Conservation (phyloP, 306 rosid genomes). For the Prunus campanulata region DNA sequence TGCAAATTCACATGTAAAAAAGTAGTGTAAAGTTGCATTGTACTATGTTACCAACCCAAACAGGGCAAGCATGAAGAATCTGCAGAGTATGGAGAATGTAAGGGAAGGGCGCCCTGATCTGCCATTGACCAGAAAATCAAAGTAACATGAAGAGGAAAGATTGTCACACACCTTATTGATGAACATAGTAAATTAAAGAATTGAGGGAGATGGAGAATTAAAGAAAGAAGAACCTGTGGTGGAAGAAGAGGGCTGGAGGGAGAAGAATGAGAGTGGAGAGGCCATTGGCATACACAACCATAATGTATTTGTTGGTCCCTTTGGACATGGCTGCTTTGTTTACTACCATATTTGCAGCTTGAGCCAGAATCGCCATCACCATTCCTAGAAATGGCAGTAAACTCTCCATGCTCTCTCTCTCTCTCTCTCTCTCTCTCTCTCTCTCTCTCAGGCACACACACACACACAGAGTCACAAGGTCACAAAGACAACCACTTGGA, state of each 20-base stretch:
- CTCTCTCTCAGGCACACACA: too few species aligned
- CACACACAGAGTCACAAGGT: too few species aligned
- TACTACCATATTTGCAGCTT: conserved; percentile 27
- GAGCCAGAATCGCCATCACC: conserved; percentile 30
- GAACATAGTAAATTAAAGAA: too few species aligned
- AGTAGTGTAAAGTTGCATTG: too few species aligned
- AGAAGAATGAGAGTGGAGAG: conserved; percentile 16
- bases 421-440: not conserved
- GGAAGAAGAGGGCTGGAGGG: conserved; percentile 7
- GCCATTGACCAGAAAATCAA: not conserved
- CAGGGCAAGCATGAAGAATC: conserved; percentile 14
- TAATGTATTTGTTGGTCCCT: conserved; percentile 6
- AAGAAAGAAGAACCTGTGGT: too few species aligned
- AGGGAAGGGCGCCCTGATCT: conserved; percentile 5
- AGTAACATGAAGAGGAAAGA: too few species aligned
- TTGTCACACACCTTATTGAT: too few species aligned
- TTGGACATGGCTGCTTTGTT: conserved; percentile 27
- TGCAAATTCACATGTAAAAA: too few species aligned
- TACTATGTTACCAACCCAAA: not conserved
- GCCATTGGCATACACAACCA: conserved; percentile 14
- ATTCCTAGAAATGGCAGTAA: conserved; percentile 39
- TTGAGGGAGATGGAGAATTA: too few species aligned
- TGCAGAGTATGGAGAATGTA: not conserved
- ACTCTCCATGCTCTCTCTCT: not conserved
- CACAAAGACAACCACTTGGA: too few species aligned